Evolutionary conservation across 164 flowering plant species (phyloP).

Genomic region (Magnolia changhungtana): DNA sequence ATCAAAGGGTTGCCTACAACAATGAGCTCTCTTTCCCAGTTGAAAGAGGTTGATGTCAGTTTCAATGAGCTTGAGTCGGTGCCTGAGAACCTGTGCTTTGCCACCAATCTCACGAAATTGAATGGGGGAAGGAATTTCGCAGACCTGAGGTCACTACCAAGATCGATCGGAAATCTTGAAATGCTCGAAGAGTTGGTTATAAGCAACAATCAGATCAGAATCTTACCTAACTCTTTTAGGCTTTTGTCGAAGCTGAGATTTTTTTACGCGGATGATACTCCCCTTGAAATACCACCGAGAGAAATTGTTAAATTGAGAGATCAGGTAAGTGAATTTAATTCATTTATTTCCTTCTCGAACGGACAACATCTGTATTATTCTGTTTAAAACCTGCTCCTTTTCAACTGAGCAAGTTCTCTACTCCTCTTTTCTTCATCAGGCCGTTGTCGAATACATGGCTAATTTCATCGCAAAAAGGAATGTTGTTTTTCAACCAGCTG

Average conservation of each 20-base stretch:
- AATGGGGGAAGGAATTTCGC: slow-evolving; percentile 66
- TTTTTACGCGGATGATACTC: slow-evolving; percentile 60
- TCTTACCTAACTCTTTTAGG: slow-evolving; percentile 63
- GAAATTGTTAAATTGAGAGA: slow-evolving; percentile 50
- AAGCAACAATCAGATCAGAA: slow-evolving; percentile 54
- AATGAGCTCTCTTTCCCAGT: slow-evolving; percentile 44
- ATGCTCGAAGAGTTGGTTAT: slow-evolving; percentile 73
- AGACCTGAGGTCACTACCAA: slow-evolving; percentile 55
- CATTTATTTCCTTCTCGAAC: too few relatives aligned
- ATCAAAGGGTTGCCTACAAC: slow-evolving; percentile 58
- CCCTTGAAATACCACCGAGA: slow-evolving; percentile 69
- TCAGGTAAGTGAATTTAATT: slow-evolving; percentile 38
- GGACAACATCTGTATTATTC: not conserved
- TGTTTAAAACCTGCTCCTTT: not conserved
- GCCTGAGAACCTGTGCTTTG: slow-evolving; percentile 64
- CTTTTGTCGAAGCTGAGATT: slow-evolving; percentile 53
- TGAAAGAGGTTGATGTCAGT: slow-evolving; percentile 65
- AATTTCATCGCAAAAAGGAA: slow-evolving; percentile 26
- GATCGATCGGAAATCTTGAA: slow-evolving; percentile 63
- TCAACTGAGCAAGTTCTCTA: not conserved
- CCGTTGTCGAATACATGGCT: slow-evolving; percentile 57
- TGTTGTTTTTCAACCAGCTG: slow-evolving; percentile 6
- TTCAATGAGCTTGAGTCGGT: slow-evolving; percentile 63
- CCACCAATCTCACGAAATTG: slow-evolving; percentile 44
- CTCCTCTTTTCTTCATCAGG: slow-evolving; percentile 29